These are phyloP conservation scores for Scutellaria minor DNA, from an alignment of 257 asterid genomes.

Conservation along the genomic window DNA sequence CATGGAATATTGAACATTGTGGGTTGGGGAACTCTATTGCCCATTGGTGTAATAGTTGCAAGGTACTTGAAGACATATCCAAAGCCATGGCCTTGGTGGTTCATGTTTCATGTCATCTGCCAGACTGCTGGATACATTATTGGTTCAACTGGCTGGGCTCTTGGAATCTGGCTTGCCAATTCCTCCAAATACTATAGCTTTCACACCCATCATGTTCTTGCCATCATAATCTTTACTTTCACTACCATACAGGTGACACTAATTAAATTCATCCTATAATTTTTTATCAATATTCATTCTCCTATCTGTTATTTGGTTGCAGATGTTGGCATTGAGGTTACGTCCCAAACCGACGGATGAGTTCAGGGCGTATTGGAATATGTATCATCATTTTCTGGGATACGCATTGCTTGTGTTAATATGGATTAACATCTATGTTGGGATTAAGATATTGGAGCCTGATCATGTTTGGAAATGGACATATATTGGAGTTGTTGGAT, in stretches of 20 bases:
- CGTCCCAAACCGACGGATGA: slow-evolving; percentile 38
- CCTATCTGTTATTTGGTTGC: background rate
- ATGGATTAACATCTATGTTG: slow-evolving; percentile 50
- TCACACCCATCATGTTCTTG: slow-evolving; percentile 46
- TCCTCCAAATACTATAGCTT: slow-evolving; percentile 44
- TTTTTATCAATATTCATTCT: background rate
- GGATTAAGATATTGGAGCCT: slow-evolving; percentile 47
- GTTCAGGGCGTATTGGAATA: slow-evolving; percentile 53
- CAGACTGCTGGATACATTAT: slow-evolving; percentile 54
- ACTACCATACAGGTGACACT: slow-evolving; percentile 58
- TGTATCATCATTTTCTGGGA: slow-evolving; percentile 65
- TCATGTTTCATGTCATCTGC: slow-evolving; percentile 40
- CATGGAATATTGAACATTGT: slow-evolving; percentile 67
- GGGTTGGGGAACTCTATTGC: slow-evolving; percentile 71
- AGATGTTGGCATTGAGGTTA: slow-evolving; percentile 56
- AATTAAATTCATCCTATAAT: background rate
- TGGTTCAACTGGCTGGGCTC: slow-evolving; percentile 52
- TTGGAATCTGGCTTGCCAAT: slow-evolving; percentile 60
- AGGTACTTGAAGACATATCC: slow-evolving; percentile 52
- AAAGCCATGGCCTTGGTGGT: slow-evolving; percentile 17
- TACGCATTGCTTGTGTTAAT: slow-evolving; percentile 47
- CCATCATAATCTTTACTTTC: slow-evolving; percentile 49
- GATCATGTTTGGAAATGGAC: slow-evolving; percentile 48
- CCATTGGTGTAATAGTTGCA: slow-evolving; percentile 58
- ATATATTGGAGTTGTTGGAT: slow-evolving; percentile 46